Evolutionary conservation across 140 eudicot species (phyloP).

Genomic region (Bidens hawaiensis): DNA sequence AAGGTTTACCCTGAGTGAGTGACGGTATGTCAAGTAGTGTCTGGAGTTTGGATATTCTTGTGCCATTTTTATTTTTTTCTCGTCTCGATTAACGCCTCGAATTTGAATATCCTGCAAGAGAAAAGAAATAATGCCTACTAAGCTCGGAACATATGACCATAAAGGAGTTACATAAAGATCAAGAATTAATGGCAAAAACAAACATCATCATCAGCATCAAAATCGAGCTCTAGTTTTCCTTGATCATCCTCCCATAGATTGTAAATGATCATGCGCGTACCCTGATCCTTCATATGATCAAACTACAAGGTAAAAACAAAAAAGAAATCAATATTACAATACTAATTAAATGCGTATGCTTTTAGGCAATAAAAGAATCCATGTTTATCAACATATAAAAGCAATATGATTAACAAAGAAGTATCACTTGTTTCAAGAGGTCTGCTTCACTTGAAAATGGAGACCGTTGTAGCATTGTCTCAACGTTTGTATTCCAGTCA

Average conservation of each 20-base stretch:
- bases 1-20: slow-evolving; percentile 49
- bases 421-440: slow-evolving; percentile 65
- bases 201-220: slow-evolving; percentile 74
- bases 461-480: slow-evolving; percentile 74
- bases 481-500: slow-evolving; percentile 68
- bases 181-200: slow-evolving; percentile 24
- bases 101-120: slow-evolving; percentile 67
- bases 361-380: background rate
- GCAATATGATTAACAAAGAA: slow-evolving; percentile 2
- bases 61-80: slow-evolving; percentile 65
- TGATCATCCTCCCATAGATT: slow-evolving; percentile 97
- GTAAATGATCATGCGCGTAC: slow-evolving; percentile 76
- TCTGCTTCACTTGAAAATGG: slow-evolving; percentile 82
- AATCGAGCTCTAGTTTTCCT: slow-evolving; percentile 82
- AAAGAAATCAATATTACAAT: slow-evolving; percentile 11
- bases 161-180: slow-evolving; percentile 10
- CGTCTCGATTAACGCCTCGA: slow-evolving; percentile 65
- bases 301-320: slow-evolving; percentile 38
- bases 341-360: background rate
- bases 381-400: slow-evolving; percentile 9
- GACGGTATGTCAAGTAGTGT: slow-evolving; percentile 68
- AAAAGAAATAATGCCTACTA: background rate
- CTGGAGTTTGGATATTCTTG: slow-evolving; percentile 40
- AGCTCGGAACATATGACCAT: background rate
- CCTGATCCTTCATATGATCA: slow-evolving; percentile 67